These are phyloP conservation scores for Metarhizium album DNA, from an alignment of 2,329 filamentous ascomycete genomes.

Conservation along the genomic window DNA sequence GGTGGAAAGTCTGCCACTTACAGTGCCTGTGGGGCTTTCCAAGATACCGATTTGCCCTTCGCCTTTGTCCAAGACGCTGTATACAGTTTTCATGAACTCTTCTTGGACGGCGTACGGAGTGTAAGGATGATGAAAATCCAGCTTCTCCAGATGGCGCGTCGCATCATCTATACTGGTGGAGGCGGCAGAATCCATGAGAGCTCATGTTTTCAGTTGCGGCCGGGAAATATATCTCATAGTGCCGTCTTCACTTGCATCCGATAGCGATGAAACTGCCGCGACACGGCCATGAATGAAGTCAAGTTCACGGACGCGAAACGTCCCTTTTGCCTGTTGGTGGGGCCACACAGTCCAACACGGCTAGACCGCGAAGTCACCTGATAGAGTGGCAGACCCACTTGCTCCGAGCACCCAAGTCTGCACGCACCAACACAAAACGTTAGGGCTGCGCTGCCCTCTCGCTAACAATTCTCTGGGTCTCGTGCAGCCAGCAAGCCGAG, in stretches of 20 bases:
- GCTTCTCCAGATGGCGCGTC: conserved; percentile 16
- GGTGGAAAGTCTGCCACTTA: conserved; percentile 18
- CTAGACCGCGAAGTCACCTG: conserved; percentile 20
- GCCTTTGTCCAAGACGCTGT: conserved; percentile 59
- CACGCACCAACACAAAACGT: conserved; percentile 8
- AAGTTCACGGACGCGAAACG: background rate
- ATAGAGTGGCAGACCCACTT: conserved; percentile 4
- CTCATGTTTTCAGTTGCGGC: background rate
- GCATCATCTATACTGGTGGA: conserved; percentile 9
- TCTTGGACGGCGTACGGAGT: conserved; percentile 79
- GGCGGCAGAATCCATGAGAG: conserved; percentile 6
- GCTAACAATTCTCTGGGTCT: conserved; percentile 24
- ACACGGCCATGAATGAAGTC: background rate
- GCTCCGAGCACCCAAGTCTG: background rate
- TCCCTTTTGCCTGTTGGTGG: background rate
- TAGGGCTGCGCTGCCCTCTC: conserved; percentile 34
- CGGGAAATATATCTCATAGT: background rate
- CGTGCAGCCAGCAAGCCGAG: conserved; percentile 17
- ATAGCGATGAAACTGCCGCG: background rate
- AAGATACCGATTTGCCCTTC: conserved; percentile 75
- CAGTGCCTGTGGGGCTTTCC: conserved; percentile 82
- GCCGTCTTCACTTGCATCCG: background rate
- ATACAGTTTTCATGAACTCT: conserved; percentile 78
- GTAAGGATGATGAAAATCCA: conserved; percentile 78
- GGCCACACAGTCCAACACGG: conserved; percentile 8